These are phyloP conservation scores for Dipodascopsis uninucleata DNA, from an alignment of 805 yeast genomes.

Conservation along the genomic window DNA sequence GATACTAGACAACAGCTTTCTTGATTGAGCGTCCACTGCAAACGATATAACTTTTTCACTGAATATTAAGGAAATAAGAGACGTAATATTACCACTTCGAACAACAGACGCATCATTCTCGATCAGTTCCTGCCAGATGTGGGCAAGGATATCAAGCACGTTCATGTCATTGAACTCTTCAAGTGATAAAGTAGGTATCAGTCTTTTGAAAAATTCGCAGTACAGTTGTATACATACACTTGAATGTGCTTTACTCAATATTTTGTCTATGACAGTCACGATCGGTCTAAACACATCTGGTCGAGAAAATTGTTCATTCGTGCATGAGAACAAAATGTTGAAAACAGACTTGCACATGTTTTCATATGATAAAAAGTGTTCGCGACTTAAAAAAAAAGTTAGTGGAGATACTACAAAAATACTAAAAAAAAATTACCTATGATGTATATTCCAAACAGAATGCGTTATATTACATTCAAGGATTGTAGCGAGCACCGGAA, in stretches of 20 bases:
- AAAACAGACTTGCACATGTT: slow-evolving; percentile 1
- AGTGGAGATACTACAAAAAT: background rate
- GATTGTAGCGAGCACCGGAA: no score
- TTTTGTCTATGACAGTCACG: slow-evolving; percentile 2
- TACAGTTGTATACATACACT: slow-evolving; percentile 5
- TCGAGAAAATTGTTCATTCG: background rate
- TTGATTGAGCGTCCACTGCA: background rate
- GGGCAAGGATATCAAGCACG: slow-evolving; percentile 3
- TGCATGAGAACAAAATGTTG: background rate
- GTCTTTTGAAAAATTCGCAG: slow-evolving; percentile 3
- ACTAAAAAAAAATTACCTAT: slow-evolving; percentile 1
- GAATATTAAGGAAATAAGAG: slow-evolving; percentile 11
- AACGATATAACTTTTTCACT: slow-evolving; percentile 1
- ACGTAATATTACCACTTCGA: slow-evolving; percentile 5
- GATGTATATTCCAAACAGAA: slow-evolving; percentile 7
- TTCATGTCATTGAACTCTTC: background rate
- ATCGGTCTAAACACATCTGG: slow-evolving; percentile 1
- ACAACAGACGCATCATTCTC: slow-evolving; percentile 6
- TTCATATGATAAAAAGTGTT: background rate
- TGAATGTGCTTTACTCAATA: slow-evolving; percentile 4
- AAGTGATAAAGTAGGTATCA: background rate
- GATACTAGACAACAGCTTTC: slow-evolving; percentile 1
- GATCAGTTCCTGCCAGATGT: slow-evolving; percentile 5
- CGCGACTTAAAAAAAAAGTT: slow-evolving; percentile 3
- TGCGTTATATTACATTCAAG: background rate